Evolutionary conservation across 2,329 filamentous ascomycete genomes (phyloP).

Genomic region (Tympanopsis confertula): DNA sequence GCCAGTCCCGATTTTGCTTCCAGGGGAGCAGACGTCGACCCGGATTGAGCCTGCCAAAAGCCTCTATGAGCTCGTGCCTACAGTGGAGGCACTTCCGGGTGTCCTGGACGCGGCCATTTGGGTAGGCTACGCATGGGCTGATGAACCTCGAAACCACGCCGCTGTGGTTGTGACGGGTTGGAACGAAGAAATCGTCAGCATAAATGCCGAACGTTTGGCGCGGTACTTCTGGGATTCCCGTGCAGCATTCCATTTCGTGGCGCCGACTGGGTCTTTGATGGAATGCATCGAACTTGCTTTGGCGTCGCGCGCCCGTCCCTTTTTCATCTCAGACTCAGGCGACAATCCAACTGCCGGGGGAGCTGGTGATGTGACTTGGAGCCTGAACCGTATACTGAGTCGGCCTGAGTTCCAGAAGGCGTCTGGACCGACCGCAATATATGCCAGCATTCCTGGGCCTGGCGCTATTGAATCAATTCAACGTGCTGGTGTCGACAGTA

Average conservation of each 20-base stretch:
- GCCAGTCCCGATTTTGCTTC: slow-evolving; percentile 35
- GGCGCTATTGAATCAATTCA: slow-evolving; percentile 27
- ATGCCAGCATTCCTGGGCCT: slow-evolving; percentile 37
- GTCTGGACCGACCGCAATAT: slow-evolving; percentile 30
- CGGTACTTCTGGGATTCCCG: slow-evolving; percentile 32
- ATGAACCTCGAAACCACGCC: slow-evolving; percentile 37
- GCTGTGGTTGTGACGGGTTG: slow-evolving; percentile 38
- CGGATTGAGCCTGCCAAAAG: slow-evolving; percentile 36
- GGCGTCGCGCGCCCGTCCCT: slow-evolving; percentile 25
- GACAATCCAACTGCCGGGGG: slow-evolving; percentile 43
- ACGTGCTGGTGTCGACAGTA: slow-evolving; percentile 30
- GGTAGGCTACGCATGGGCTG: slow-evolving; percentile 45
- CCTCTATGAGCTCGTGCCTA: slow-evolving; percentile 33
- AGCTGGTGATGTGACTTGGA: slow-evolving; percentile 40
- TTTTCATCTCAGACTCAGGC: slow-evolving; percentile 41
- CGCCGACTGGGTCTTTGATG: slow-evolving; percentile 31
- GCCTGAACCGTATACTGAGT: slow-evolving; percentile 28
- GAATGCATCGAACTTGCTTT: slow-evolving; percentile 34
- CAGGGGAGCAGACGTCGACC: slow-evolving; percentile 42
- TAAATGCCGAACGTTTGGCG: slow-evolving; percentile 31
- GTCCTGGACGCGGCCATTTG: slow-evolving; percentile 39
- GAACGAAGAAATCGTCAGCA: slow-evolving; percentile 23
- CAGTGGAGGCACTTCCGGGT: slow-evolving; percentile 23
- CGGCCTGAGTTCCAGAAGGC: slow-evolving; percentile 28
- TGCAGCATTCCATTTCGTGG: slow-evolving; percentile 36